phyloP scores from a whole-genome alignment of 352 stramenopile genomes.

The Blastocystis sp. region DNA sequence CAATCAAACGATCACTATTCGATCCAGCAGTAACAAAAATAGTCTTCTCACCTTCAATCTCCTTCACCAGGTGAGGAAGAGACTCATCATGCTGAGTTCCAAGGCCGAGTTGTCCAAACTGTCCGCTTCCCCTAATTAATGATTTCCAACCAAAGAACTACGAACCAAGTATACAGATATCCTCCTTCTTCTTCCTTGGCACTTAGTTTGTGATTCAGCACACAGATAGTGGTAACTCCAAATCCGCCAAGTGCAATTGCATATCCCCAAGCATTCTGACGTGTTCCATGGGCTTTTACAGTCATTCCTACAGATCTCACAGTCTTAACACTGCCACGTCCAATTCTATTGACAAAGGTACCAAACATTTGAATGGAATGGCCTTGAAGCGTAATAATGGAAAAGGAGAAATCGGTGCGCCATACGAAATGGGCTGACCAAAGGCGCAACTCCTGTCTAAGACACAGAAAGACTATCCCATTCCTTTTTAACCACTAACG shows the following conservation, averaged over 20 bases:
- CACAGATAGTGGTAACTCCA: background rate
- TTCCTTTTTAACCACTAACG: too few relatives aligned
- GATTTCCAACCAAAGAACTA: background rate
- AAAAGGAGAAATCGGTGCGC: background rate
- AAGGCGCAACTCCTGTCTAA: background rate
- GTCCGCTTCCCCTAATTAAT: background rate
- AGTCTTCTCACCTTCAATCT: background rate
- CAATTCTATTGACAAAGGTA: background rate
- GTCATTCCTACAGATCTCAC: constrained; percentile 67
- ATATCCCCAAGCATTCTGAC: constrained; percentile 69
- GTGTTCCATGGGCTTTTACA: constrained; percentile 83
- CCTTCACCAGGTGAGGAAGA: constrained; percentile 24
- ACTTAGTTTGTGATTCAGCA: background rate
- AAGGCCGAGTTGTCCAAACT: constrained; percentile 48
- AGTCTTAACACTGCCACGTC: background rate
- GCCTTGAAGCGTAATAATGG: too few relatives aligned
- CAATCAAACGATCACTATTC: background rate
- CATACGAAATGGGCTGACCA: background rate
- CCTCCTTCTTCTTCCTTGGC: background rate
- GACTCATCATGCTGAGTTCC: constrained; percentile 35
- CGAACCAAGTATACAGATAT: constrained; percentile 7
- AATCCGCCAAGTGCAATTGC: background rate
- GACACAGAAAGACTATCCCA: too few relatives aligned
- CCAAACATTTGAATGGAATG: background rate
- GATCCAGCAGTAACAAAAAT: constrained; percentile 29